Evolutionary conservation across 1,284 basidiomycete genomes (phyloP).

Genomic region (Ustilago bromivora): DNA sequence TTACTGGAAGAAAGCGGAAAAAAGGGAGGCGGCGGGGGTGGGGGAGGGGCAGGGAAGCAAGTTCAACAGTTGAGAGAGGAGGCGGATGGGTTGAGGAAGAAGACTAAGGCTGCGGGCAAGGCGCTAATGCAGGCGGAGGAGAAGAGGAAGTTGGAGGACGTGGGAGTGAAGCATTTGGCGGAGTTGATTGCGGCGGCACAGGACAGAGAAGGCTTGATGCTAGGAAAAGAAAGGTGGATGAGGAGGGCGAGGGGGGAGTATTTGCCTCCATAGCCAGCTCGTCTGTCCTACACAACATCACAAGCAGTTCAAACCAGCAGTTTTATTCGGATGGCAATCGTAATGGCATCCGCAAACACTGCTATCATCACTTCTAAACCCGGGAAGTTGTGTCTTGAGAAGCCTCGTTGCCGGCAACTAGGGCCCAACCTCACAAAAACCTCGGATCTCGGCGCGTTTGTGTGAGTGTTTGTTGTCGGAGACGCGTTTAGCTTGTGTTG

Average conservation of each 20-base stretch:
- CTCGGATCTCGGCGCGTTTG: constrained; percentile 1
- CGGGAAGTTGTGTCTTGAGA: too few relatives aligned
- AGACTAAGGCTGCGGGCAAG: constrained; percentile 22
- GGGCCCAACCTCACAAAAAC: background rate
- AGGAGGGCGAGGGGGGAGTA: constrained; percentile 22
- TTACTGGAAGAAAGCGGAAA: constrained; percentile 15
- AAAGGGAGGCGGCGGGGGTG: background rate
- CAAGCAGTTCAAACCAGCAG: background rate
- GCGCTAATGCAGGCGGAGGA: constrained; percentile 3
- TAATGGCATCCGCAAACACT: too few relatives aligned
- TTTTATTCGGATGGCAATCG: too few relatives aligned
- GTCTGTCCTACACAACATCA: background rate
- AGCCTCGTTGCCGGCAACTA: background rate
- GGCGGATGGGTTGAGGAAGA: constrained; percentile 24
- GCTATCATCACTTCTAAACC: too few relatives aligned
- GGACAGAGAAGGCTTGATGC: constrained; percentile 25
- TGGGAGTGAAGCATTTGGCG: constrained; percentile 24
- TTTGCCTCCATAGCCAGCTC: constrained; percentile 20
- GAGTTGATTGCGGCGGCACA: constrained; percentile 39
- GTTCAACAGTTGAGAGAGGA: constrained; percentile 22
- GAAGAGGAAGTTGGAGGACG: constrained; percentile 13
- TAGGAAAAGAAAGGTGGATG: constrained; percentile 42
- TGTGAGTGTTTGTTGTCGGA: background rate
- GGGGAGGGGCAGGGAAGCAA: constrained; percentile 14
- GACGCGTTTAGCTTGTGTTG: background rate